These are phyloP conservation scores for Mucor indicus DNA, from an alignment of 371 early-diverging fungal species.

Conservation along the genomic window DNA sequence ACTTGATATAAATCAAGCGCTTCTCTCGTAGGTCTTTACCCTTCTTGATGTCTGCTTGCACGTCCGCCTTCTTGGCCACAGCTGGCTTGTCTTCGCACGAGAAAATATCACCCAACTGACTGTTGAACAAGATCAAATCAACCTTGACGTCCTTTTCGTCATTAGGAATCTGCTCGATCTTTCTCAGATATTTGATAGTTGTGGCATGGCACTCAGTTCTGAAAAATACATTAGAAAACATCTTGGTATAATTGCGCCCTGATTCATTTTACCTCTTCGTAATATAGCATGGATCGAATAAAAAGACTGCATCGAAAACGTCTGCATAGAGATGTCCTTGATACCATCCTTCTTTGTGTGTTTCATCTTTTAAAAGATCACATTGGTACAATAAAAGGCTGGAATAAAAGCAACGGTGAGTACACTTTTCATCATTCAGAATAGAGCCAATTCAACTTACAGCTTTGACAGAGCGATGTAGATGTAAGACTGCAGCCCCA, in stretches of 20 bases:
- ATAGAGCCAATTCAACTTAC: constrained; percentile 3
- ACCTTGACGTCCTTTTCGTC: constrained; percentile 14
- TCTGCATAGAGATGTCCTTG: constrained; percentile 9
- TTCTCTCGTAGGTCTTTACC: constrained; percentile 9
- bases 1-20: constrained; percentile 1
- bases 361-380: constrained; percentile 3
- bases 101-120: constrained; percentile 7
- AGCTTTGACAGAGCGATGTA: constrained; percentile 8
- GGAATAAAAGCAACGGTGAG: too few species aligned
- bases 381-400: constrained; percentile 7
- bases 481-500: constrained; percentile 1
- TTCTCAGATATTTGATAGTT: constrained; percentile 12
- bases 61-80: constrained; percentile 3
- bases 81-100: constrained; percentile 14
- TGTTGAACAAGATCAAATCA: constrained; percentile 7
- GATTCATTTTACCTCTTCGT: constrained; percentile 10
- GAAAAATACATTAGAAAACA: constrained; percentile 1
- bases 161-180: constrained; percentile 7
- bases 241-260: neutral
- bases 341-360: constrained; percentile 11
- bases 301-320: constrained; percentile 7
- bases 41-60: constrained; percentile 10
- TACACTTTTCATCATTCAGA: constrained; percentile 3
- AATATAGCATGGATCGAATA: constrained; percentile 12
- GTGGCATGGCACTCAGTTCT: constrained; percentile 7